A percentile compares a stretch with the other conserved stretches of the same genome.
Conservation (phyloP, 2,329 filamentous ascomycete genomes). For the Talaromyces sp. region DNA sequence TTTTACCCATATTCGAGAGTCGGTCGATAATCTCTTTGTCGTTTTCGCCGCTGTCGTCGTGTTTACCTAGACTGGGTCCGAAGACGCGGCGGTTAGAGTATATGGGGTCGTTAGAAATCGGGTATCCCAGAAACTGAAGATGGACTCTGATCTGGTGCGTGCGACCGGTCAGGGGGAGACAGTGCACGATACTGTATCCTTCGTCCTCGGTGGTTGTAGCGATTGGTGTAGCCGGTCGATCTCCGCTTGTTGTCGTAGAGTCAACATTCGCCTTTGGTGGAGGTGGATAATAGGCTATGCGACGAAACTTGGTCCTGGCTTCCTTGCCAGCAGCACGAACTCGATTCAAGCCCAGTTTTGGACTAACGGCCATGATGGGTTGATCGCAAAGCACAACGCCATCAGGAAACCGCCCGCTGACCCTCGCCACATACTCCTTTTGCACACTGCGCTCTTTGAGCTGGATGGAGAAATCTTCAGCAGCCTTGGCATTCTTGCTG, state of each 20-base stretch:
- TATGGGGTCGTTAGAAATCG: conserved; percentile 95
- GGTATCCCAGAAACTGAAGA: conserved; percentile 87
- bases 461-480: conserved; percentile 69
- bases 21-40: conserved; percentile 88
- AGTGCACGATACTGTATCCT: conserved; percentile 92
- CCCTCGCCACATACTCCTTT: conserved; percentile 92
- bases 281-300: conserved; percentile 83
- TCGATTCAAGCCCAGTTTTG: conserved; percentile 88
- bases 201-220: conserved; percentile 45
- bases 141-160: conserved; percentile 96
- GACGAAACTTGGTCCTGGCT: conserved; percentile 84
- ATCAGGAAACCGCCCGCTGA: conserved; percentile 85
- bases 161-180: conserved; percentile 83
- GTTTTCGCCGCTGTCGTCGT: conserved; percentile 62
- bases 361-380: conserved; percentile 88
- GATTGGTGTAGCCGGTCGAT: conserved; percentile 28
- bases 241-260: conserved; percentile 18
- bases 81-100: conserved; percentile 94
- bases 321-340: conserved; percentile 90
- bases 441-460: conserved; percentile 76
- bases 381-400: conserved; percentile 89
- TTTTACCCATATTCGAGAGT: conserved; percentile 85
- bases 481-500: conserved; percentile 75
- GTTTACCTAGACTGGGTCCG: conserved; percentile 68
- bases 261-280: conserved; percentile 23